These are phyloP conservation scores for Microcos paniculata DNA, from an alignment of 345 rosid genomes.

Conservation along the genomic window DNA sequence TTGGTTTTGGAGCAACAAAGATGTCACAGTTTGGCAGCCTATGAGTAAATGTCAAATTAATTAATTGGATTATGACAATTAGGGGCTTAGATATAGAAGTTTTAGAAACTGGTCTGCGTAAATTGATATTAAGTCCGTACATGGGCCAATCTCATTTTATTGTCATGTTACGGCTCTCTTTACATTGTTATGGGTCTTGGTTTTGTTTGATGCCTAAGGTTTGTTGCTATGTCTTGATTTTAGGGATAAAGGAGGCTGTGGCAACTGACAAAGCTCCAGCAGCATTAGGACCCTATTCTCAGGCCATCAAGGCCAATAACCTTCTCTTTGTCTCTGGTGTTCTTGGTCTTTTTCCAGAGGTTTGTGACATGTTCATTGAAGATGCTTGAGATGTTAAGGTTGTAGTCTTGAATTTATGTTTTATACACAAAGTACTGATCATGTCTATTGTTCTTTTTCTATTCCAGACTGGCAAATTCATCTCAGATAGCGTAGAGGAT, in stretches of 20 bases:
- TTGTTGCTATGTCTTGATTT: slow-evolving; percentile 16
- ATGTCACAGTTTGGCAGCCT: background rate
- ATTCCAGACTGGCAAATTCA: background rate
- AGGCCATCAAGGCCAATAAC: slow-evolving; percentile 81
- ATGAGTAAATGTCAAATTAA: background rate
- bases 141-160: background rate
- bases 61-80: background rate
- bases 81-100: background rate
- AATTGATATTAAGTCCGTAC: background rate
- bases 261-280: slow-evolving; percentile 89
- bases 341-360: slow-evolving; percentile 90
- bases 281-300: slow-evolving; percentile 90
- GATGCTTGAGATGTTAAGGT: slow-evolving; percentile 12
- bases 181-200: background rate
- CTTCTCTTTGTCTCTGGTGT: slow-evolving; percentile 79
- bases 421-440: slow-evolving; percentile 8
- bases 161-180: background rate
- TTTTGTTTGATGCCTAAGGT: background rate
- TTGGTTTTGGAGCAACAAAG: background rate
- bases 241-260: slow-evolving; percentile 70
- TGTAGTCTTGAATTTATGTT: background rate
- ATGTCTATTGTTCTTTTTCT: background rate
- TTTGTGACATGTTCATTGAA: slow-evolving; percentile 18
- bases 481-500: slow-evolving; percentile 8
- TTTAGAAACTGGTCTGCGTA: background rate